phyloP scores from a whole-genome alignment of 75 land plant species.

The Gnetum montanum region DNA sequence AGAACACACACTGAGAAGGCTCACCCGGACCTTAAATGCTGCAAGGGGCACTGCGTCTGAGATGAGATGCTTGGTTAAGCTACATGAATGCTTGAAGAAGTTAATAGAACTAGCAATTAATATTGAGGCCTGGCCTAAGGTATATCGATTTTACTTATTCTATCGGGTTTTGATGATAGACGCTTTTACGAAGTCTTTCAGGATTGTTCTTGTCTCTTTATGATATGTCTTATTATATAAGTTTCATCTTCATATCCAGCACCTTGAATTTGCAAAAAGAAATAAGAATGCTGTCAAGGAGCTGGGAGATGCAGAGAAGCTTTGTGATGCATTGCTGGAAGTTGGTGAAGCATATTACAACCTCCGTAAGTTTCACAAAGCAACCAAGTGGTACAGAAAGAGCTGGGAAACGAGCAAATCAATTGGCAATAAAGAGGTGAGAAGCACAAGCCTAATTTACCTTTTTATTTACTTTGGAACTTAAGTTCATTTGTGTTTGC shows the following conservation, averaged over 20 bases:
- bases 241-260: slow-evolving; percentile 25
- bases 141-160: slow-evolving; percentile 12
- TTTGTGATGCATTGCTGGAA: slow-evolving; percentile 62
- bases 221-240: background rate
- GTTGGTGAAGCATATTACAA: slow-evolving; percentile 82
- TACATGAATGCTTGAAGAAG: slow-evolving; percentile 34
- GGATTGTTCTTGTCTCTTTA: background rate
- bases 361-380: slow-evolving; percentile 59
- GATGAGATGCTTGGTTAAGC: slow-evolving; percentile 26
- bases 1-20: slow-evolving; percentile 63
- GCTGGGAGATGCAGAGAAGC: slow-evolving; percentile 82
- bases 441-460: background rate
- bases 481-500: background rate
- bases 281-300: slow-evolving; percentile 51
- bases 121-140: slow-evolving; percentile 68
- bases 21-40: slow-evolving; percentile 25
- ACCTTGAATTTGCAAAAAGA: slow-evolving; percentile 55
- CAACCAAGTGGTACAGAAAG: slow-evolving; percentile 77
- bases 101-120: slow-evolving; percentile 58
- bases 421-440: slow-evolving; percentile 77
- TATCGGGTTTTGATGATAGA: background rate
- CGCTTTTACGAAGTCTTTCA: background rate
- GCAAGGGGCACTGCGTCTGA: slow-evolving; percentile 38
- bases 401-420: slow-evolving; percentile 59
- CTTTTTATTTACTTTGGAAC: background rate